These are phyloP conservation scores for Silene uniflora DNA, from an alignment of 148 eudicot genomes.

Conservation along the genomic window DNA sequence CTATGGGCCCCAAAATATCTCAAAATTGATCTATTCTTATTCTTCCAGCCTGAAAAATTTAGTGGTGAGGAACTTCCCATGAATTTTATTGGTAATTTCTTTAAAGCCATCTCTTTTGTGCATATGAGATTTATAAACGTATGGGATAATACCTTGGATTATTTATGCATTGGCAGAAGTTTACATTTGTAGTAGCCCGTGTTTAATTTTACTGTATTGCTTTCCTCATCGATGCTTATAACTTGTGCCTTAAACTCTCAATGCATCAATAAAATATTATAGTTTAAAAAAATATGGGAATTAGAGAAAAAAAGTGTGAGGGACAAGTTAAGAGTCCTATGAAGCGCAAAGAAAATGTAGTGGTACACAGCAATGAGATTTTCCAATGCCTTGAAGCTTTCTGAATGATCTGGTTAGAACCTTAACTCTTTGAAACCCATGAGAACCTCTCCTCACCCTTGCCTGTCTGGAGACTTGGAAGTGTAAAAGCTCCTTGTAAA, in stretches of 20 bases:
- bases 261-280: background rate
- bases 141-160: background rate
- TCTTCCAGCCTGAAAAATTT: slow-evolving; percentile 55
- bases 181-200: background rate
- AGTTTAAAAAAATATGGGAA: background rate
- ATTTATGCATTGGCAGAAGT: background rate
- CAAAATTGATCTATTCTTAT: slow-evolving; percentile 56
- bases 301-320: background rate
- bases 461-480: too few species aligned
- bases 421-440: too few species aligned
- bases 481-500: background rate
- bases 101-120: slow-evolving; percentile 21
- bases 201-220: background rate
- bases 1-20: slow-evolving; percentile 40
- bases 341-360: background rate
- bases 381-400: background rate
- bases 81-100: slow-evolving; percentile 50
- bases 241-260: background rate
- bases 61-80: slow-evolving; percentile 79
- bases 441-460: too few species aligned
- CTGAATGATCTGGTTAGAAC: background rate
- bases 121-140: background rate
- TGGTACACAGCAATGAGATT: too few species aligned
- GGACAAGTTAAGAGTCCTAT: background rate
- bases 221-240: background rate